Evolutionary conservation across 345 rosid genomes (phyloP).

Genomic region (Alliaria petiolata): DNA sequence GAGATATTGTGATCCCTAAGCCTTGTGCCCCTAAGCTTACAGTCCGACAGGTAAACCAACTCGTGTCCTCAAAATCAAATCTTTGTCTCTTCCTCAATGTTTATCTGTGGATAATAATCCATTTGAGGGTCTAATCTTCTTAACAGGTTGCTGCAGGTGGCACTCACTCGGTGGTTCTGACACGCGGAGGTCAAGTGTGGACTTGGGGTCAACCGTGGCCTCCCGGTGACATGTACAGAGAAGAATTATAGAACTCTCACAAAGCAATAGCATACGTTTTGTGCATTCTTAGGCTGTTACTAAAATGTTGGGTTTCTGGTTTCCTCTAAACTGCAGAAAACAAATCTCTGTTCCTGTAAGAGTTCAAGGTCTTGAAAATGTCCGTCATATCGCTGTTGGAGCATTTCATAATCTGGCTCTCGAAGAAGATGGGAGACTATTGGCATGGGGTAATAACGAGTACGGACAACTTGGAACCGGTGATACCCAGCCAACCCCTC

Average conservation of each 20-base stretch:
- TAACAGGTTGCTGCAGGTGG: constrained; percentile 97
- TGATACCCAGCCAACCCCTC: constrained; percentile 94
- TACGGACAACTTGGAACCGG: constrained; percentile 99
- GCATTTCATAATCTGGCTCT: constrained; percentile 99
- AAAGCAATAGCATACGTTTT: background rate
- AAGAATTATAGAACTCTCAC: no score
- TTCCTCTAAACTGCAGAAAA: constrained; percentile 48
- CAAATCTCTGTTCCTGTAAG: constrained; percentile 94
- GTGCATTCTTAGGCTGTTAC: background rate
- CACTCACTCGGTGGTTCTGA: constrained; percentile 95
- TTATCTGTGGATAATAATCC: background rate
- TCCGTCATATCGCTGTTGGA: constrained; percentile 85
- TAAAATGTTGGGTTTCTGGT: background rate
- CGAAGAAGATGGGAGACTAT: constrained; percentile 77
- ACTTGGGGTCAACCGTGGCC: constrained; percentile 99
- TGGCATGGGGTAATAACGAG: constrained; percentile 99
- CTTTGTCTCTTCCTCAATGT: constrained; percentile 22
- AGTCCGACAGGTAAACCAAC: constrained; percentile 67
- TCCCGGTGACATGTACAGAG: constrained; percentile 92
- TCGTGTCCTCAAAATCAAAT: background rate
- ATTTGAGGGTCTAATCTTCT: background rate
- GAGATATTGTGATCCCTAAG: constrained; percentile 89
- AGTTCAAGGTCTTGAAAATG: constrained; percentile 95
- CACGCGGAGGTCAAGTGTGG: constrained; percentile 93
- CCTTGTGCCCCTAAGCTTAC: constrained; percentile 80